Conservation (phyloP, 345 rosid species). For the Citrus unshiu region DNA sequence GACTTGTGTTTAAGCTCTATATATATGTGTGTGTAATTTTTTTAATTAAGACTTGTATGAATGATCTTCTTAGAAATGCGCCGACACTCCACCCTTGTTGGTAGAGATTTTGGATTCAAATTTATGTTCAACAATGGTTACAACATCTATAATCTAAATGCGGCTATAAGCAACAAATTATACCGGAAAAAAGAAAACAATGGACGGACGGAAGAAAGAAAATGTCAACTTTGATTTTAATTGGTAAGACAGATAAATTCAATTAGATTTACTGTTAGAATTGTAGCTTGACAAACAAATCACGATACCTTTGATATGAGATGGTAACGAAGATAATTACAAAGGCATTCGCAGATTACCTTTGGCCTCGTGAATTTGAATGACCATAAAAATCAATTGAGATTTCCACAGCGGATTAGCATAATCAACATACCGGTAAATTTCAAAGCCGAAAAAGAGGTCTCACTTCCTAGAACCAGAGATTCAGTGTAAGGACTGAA, state of each 20-base stretch:
- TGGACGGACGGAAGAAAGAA: no score
- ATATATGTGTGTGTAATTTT: no score
- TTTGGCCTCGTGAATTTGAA: neutral
- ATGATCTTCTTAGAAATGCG: no score
- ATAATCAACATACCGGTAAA: conserved; percentile 32
- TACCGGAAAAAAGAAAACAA: no score
- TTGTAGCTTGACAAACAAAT: neutral
- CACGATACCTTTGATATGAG: neutral
- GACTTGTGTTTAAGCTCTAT: no score
- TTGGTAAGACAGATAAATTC: neutral
- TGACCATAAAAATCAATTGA: neutral
- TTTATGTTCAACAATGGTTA: no score
- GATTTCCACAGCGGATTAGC: conserved; percentile 19
- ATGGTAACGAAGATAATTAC: conserved; percentile 4
- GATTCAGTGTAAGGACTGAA: conserved; percentile 67
- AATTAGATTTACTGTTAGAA: neutral
- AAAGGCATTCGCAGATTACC: neutral
- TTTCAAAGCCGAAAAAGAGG: conserved; percentile 44
- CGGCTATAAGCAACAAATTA: no score
- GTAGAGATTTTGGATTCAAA: no score
- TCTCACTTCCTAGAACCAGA: conserved; percentile 63
- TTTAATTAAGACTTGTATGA: no score
- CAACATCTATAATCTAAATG: no score
- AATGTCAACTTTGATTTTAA: no score
- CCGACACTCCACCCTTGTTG: no score